Base-by-base conservation (phyloP, 2,329 filamentous ascomycete species). In the Trichoderma koningii region DNA sequence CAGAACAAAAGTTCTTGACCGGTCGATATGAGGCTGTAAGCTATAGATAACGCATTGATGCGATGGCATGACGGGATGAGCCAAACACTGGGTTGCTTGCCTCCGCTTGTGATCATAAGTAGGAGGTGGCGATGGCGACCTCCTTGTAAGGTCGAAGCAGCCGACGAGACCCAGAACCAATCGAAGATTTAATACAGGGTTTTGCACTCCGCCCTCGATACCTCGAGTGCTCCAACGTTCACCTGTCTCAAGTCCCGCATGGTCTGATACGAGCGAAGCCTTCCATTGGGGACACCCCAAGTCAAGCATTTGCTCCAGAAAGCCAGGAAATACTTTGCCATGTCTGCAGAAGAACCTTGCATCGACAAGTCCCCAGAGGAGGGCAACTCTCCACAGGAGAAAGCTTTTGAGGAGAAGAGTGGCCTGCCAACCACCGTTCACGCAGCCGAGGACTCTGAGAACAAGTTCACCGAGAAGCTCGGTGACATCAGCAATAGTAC, bases 391-490 rank as follows among this genome's bases (percentile, higher is more conserved):
- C 34, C 42, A 0, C 57, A 44, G n/a, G 38, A 23, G 12, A n/a
- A n/a, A 17, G 3, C 15, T 7, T 3, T 34, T 1, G 23, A 57
- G 7, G 52, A 66, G 45, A 63, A 66, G 28, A 23, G 5, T 19
- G 19, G n/a, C 15, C 5, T 26, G 14, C 38, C 15, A 12, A 19
- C 23, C 28, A 48, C 28, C 15, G 9, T 55, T n/a, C 23, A 53
- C 4, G 50, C 53, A 14, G 61, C 65, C 15, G 65, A 67, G 17
- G 53, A 56, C 1, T 34, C 26, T 26, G 55, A 68, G 19, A 17
- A 67, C 21, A 19, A 67, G 12, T 57, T 70, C 17, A 66, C 50
- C 5, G 66, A 67, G 23, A 70, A 70, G 51, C 55, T 69, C n/a
- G 57, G 57, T 5, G 66, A 67, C 23, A 56, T 63, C 5, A 66